Evolutionary conservation across 2,329 filamentous ascomycete genomes (phyloP).

Genomic region (Fusarium acutatum): DNA sequence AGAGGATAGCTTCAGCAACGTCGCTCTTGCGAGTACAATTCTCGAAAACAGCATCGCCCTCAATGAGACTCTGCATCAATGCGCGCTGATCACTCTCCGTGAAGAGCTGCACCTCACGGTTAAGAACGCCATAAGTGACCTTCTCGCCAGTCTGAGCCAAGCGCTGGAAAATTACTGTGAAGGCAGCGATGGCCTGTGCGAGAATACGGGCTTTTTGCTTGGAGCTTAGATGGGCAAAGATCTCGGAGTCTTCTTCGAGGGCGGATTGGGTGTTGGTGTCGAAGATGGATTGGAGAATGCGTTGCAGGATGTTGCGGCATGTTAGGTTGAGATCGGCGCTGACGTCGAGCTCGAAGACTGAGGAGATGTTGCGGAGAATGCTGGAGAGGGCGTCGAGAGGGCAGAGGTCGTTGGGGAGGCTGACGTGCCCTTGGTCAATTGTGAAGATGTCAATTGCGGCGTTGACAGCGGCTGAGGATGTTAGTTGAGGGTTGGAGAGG

Average conservation of each 20-base stretch:
- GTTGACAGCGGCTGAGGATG: slow-evolving; percentile 31
- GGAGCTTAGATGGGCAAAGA: slow-evolving; percentile 36
- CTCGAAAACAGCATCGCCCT: slow-evolving; percentile 38
- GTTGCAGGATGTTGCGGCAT: slow-evolving; percentile 39
- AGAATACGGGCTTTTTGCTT: slow-evolving; percentile 39
- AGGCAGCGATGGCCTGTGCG: slow-evolving; percentile 39
- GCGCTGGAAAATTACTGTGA: slow-evolving; percentile 38
- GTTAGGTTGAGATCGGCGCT: slow-evolving; percentile 35
- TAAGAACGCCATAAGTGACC: slow-evolving; percentile 37
- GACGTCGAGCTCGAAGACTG: slow-evolving; percentile 36
- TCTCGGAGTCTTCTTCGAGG: slow-evolving; percentile 40
- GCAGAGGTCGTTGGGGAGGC: slow-evolving; percentile 35
- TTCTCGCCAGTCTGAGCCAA: slow-evolving; percentile 35
- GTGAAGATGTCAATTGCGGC: slow-evolving; percentile 35
- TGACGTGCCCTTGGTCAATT: slow-evolving; percentile 36
- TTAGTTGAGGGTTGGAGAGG: slow-evolving; percentile 13
- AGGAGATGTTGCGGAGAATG: slow-evolving; percentile 34
- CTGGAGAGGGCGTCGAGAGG: slow-evolving; percentile 37
- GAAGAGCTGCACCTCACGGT: slow-evolving; percentile 41
- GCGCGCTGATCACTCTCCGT: slow-evolving; percentile 41
- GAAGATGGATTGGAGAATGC: slow-evolving; percentile 41
- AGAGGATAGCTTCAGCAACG: slow-evolving; percentile 36
- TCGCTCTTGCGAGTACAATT: slow-evolving; percentile 28
- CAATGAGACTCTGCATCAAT: slow-evolving; percentile 38
- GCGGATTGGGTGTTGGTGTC: slow-evolving; percentile 39